phyloP scores from a whole-genome alignment of 129 eudicot genomes.

The Daucus carota region DH1_v3.0 NC_030388.2:17586001-17586500 shows the following conservation, averaged over 20 bases:
- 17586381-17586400: neutral
- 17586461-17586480: conserved; percentile 56
- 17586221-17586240: conserved; percentile 71
- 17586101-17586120: conserved; percentile 6
- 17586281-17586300: conserved; percentile 67
- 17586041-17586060: too few relatives aligned
- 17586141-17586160: conserved; percentile 16
- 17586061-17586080: too few relatives aligned
- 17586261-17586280: conserved; percentile 55
- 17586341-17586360: conserved; percentile 57
- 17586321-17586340: conserved; percentile 77
- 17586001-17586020: neutral
- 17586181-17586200: conserved; percentile 39
- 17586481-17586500: conserved; percentile 30
- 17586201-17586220: conserved; percentile 80
- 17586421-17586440: neutral
- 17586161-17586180: neutral
- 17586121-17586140: conserved; percentile 21
- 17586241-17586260: conserved; percentile 48
- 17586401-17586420: neutral
- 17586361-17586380: neutral
- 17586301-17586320: conserved; percentile 63
- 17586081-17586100: neutral
- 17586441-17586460: conserved; percentile 61
- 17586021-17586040: neutral